Evolutionary conservation across 169 alveolate species (phyloP), one percentile per base, ranked within the genome.

Genomic region (Perkinsus marinus): DNA sequence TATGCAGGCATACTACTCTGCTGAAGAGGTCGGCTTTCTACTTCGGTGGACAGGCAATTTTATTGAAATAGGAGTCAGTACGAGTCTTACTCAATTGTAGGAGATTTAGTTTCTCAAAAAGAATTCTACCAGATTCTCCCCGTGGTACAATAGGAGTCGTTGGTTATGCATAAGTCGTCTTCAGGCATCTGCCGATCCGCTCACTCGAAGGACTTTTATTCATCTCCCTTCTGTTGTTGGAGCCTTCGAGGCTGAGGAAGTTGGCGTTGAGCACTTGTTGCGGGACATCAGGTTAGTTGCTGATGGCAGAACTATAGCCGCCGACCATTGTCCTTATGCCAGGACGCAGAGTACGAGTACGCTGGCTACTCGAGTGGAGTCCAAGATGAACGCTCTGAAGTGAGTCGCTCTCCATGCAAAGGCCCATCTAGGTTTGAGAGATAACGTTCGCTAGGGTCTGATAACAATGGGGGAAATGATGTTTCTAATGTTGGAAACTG

Each of bases 161-260:
- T n/a, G n/a, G n/a, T n/a, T n/a, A n/a, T n/a, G n/a, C n/a, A n/a
- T 41, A 6, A 3, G 10, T 41, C 46, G 46, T 57, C 79, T 57
- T 57, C 68, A 90, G 57, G 68, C 92, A 37, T 90, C 90, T 13
- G 43, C 39, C 5, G 89, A 90, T 22, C 43, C 39, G 26, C 39
- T 38, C 2, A 43, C 39, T 22, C 39, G 90, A n/a, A 37, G 92
- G 36, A 90, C 89, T 5, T 90, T 90, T 22, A 39, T 47, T 7
- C 92, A 90, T 26, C 22, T 39, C 7, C 39, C 43, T 19, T 90
- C 41, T 13, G 34, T 39, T 22, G 34, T 92, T 91, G 99, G 98
- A 39, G 99, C 99, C n/a, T 96, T 97, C 90, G 99, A 98, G 92
- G 99, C 99, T 16, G 99, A 98, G 93, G 99, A 98, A 93, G 99